Evolutionary conservation across 345 rosid species (phyloP).

Genomic region (Moringa oleifera): DNA sequence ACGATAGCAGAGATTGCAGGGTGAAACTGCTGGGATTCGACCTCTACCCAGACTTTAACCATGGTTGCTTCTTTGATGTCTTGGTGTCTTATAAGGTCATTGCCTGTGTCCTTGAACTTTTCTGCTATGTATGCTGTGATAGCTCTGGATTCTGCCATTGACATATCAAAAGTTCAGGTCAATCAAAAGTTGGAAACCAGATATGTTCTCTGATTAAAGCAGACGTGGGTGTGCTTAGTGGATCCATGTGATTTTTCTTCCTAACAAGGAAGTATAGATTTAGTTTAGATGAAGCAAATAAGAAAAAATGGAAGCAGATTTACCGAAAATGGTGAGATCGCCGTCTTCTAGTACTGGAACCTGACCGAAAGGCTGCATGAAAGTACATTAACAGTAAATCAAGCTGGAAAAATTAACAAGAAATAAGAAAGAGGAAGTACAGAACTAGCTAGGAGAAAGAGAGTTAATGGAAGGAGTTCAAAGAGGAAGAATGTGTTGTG

Average conservation of each 20-base stretch:
- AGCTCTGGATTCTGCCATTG: constrained; percentile 64
- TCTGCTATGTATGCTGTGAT: constrained; percentile 58
- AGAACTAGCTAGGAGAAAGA: not conserved
- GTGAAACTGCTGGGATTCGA: constrained; percentile 62
- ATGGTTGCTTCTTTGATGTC: constrained; percentile 43
- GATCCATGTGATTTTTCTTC: no score
- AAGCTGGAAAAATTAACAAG: not conserved
- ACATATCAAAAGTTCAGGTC: not conserved
- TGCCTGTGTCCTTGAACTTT: constrained; percentile 49
- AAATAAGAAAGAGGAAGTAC: not conserved
- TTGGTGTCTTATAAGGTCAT: constrained; percentile 42
- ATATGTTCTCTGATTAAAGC: no score
- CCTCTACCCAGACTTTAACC: constrained; percentile 70
- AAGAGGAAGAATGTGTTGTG: no score
- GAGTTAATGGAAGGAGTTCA: no score
- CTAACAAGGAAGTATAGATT: no score
- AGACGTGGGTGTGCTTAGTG: no score
- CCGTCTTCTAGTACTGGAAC: constrained; percentile 83
- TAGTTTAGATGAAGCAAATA: no score
- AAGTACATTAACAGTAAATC: not conserved
- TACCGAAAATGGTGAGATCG: constrained; percentile 73
- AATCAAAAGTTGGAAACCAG: not conserved
- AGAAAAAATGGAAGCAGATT: not conserved
- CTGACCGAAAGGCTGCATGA: constrained; percentile 75
- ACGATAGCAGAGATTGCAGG: constrained; percentile 51